Evolutionary conservation across 225 moss, liverwort and hornwort genomes (phyloP).

Genomic region (Rhytidiadelphus loreus): DNA sequence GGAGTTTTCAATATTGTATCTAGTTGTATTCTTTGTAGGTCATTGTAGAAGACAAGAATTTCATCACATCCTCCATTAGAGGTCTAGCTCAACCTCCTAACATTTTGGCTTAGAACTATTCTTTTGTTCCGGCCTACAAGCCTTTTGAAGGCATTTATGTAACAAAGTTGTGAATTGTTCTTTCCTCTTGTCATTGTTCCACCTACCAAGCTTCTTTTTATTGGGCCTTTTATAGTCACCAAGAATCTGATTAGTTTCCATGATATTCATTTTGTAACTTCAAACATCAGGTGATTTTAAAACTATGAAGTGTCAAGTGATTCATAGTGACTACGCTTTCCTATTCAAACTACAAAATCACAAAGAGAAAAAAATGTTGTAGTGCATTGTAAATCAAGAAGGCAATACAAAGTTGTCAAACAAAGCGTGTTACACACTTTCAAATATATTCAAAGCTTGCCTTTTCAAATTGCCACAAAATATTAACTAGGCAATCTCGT

Average conservation of each 20-base stretch:
- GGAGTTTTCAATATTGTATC: background rate
- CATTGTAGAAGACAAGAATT: background rate
- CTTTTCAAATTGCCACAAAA: background rate
- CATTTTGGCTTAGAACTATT: background rate
- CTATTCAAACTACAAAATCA: background rate
- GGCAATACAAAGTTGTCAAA: background rate
- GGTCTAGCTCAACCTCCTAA: background rate
- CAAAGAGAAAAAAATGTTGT: background rate
- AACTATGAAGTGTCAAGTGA: background rate
- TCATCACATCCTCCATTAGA: background rate
- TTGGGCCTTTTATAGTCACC: background rate
- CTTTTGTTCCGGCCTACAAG: accelerated
- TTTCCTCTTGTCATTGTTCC: background rate
- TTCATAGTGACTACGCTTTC: background rate
- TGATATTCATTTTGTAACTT: background rate
- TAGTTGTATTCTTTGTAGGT: accelerated
- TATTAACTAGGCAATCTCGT: background rate
- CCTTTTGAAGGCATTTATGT: background rate
- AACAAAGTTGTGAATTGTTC: background rate
- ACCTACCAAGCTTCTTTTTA: background rate
- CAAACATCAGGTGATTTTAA: background rate
- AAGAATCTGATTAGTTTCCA: background rate
- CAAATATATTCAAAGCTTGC: background rate
- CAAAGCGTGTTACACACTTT: background rate
- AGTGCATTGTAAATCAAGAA: background rate